A percentile compares a stretch with the other conserved stretches of the same genome.
These are phyloP conservation scores for Arachnomyces sp. DNA, from an alignment of 2,329 filamentous ascomycete genomes.

Conservation along the genomic window DNA sequence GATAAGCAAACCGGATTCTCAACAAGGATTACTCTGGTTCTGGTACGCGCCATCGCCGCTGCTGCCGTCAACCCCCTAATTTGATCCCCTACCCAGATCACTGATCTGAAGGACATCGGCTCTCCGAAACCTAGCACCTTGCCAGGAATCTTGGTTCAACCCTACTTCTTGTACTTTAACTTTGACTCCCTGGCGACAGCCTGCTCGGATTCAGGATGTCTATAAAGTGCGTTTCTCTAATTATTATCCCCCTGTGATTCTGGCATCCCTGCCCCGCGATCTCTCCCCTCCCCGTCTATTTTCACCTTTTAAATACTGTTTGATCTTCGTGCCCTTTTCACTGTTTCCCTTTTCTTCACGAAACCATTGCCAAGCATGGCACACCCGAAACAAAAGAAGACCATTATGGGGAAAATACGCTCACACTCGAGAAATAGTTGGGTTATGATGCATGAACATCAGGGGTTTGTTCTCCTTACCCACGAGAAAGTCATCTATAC, in stretches of 20 bases:
- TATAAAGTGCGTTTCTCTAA: conserved; percentile 30
- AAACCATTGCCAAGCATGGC: background rate
- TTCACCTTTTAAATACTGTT: background rate
- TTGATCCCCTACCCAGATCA: too few species aligned
- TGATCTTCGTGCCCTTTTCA: background rate
- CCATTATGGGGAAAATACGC: conserved; percentile 13
- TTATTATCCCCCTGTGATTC: conserved; percentile 6
- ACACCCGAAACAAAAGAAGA: conserved; percentile 8
- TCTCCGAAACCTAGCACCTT: background rate
- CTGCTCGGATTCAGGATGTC: conserved; percentile 25
- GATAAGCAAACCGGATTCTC: too few species aligned
- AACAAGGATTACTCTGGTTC: too few species aligned
- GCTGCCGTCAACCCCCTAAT: too few species aligned
- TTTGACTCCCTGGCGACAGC: background rate
- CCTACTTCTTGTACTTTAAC: background rate
- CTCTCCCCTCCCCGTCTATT: background rate
- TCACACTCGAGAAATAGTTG: conserved; percentile 50
- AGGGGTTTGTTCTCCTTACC: conserved; percentile 74
- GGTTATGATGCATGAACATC: conserved; percentile 77
- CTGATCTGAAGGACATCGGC: too few species aligned
- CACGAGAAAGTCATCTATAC: conserved; percentile 75
- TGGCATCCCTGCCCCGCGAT: background rate
- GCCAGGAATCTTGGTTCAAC: background rate
- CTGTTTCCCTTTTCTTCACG: background rate
- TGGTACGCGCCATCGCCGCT: too few species aligned